phyloP scores from a whole-genome alignment of 495 filamentous ascomycete species.

The Aspergillus avenaceus region DNA sequence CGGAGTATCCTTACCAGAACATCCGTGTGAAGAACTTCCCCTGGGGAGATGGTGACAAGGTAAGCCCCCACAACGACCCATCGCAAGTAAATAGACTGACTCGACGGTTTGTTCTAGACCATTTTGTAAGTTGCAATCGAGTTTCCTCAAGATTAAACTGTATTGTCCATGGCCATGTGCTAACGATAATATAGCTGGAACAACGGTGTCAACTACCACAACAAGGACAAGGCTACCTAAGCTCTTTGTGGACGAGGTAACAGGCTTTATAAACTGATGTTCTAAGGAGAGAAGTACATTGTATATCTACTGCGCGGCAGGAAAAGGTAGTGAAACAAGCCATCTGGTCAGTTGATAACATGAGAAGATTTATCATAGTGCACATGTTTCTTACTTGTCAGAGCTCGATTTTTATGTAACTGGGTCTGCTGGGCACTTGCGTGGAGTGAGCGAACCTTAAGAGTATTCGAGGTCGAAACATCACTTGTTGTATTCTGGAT shows the following conservation, averaged over 20 bases:
- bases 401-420: background rate
- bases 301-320: conserved; percentile 19
- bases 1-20: conserved; percentile 93
- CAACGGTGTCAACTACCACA: conserved; percentile 89
- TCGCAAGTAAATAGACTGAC: conserved; percentile 25
- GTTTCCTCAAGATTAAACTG: too few relatives aligned
- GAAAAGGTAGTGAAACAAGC: conserved; percentile 18
- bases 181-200: conserved; percentile 73
- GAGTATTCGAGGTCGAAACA: too few relatives aligned
- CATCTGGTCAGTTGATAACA: background rate
- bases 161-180: conserved; percentile 1
- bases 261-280: background rate
- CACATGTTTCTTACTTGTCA: conserved; percentile 1
- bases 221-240: conserved; percentile 73
- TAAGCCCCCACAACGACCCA: conserved; percentile 34
- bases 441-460: too few relatives aligned
- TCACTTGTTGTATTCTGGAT: too few relatives aligned
- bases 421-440: background rate
- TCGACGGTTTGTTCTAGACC: conserved; percentile 33
- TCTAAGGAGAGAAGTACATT: conserved; percentile 2
- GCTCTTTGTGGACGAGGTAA: conserved; percentile 2
- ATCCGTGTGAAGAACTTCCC: conserved; percentile 84
- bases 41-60: conserved; percentile 93
- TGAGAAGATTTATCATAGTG: background rate
- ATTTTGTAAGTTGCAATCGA: conserved; percentile 56